Conservation (phyloP, 768 basidiomycete genomes). For the Pseudohyphozyma bogoriensis region DNA sequence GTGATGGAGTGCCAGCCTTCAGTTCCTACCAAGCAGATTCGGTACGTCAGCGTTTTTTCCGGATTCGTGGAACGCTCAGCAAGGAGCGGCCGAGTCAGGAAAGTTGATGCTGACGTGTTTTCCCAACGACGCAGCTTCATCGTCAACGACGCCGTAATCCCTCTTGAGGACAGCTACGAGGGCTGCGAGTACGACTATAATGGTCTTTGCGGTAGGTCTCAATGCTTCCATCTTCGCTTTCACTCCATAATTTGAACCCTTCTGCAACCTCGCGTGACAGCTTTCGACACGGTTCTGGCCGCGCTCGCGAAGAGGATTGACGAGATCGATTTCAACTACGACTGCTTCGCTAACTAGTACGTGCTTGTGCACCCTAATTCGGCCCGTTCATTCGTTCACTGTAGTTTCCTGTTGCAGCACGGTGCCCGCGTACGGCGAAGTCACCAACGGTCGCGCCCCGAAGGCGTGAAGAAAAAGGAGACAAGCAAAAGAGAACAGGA, state of each 20-base stretch:
- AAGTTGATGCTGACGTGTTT: constrained; percentile 11
- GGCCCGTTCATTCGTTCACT: neutral
- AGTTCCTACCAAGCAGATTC: constrained; percentile 36
- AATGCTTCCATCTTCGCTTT: too few species aligned
- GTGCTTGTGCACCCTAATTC: neutral
- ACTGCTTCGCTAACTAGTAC: constrained; percentile 20
- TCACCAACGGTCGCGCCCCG: neutral
- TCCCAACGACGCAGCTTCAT: constrained; percentile 27
- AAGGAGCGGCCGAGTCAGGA: too few species aligned
- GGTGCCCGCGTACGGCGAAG: neutral
- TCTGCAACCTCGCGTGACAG: too few species aligned
- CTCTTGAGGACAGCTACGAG: constrained; percentile 28
- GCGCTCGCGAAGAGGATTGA: constrained; percentile 33
- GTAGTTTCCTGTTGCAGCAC: neutral
- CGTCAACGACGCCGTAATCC: constrained; percentile 39
- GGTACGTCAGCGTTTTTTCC: constrained; percentile 34
- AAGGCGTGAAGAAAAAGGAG: neutral
- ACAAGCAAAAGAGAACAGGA: too few species aligned
- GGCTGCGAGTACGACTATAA: constrained; percentile 32
- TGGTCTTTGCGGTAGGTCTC: constrained; percentile 37
- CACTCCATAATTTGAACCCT: constrained; percentile 11
- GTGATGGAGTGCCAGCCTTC: constrained; percentile 31
- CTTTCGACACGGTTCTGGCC: constrained; percentile 35
- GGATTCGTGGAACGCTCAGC: too few species aligned
- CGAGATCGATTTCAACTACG: constrained; percentile 38